Base-by-base conservation (phyloP, 139 green algal species). In the Trebouxia sp. region DNA sequence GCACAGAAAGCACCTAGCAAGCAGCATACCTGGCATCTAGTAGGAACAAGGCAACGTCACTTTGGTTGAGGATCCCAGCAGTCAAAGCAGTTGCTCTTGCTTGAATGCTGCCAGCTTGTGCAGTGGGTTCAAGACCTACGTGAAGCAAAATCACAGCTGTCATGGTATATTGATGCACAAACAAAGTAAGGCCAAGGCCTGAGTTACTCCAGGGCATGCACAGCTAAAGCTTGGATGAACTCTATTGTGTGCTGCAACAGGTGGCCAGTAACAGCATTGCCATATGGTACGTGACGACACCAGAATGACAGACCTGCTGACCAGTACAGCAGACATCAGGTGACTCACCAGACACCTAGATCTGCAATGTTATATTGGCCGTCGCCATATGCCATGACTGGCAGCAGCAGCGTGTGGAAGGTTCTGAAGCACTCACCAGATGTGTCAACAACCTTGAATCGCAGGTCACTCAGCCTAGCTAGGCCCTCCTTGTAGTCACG, bases 391-490 rank as follows among this genome's bases (percentile, higher is more conserved):
- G n/a, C n/a, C n/a, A n/a, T n/a, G n/a, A n/a, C n/a, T n/a, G n/a
- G n/a, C n/a, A n/a, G n/a, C n/a, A n/a, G n/a, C n/a, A n/a, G n/a
- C n/a, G n/a, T n/a, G n/a, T n/a, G n/a, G n/a, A n/a, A n/a, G n/a
- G n/a, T n/a, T 43, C 12, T 28, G 39, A 43, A 39, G 10, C 15
- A 35, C 28, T 58, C 39, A 79, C 79, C 96, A 17, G 92, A 96
- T 0, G 96, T 99, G 89, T 99, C 96, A 1, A 97, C 43, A 1
- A 91, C 87, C 28, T 75, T 82, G 85, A 99, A 98, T 1, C 45
- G 12, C 47, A 99, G 84, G 87, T 98, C 96, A 12, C 84, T 92
- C 79, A 99, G 85, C 62, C 76, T 69, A 1, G 65, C 96, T 2
- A 85, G 26, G 1, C 88, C 95, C 74, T 97, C 90, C 47, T 89